Evolutionary conservation across 2,329 filamentous ascomycete genomes (phyloP), one percentile per base, ranked within the genome.

Genomic region (Tothia fuscella): DNA sequence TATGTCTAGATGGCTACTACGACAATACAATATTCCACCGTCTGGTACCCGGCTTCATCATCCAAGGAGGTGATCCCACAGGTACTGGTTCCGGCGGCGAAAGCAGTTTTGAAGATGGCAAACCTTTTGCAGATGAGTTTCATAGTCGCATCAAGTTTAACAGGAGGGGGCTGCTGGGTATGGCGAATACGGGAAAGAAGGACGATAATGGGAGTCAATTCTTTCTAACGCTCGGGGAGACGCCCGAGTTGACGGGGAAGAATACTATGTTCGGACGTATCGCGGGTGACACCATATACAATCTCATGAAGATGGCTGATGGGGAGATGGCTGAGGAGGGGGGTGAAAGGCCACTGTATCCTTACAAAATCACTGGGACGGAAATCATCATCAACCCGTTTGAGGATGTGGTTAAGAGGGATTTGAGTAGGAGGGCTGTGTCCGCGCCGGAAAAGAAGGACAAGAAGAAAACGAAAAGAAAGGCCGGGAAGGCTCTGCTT

Each of bases 181-280:
- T 96, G 87, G 91, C 91, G 21, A 96, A 96, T 60, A 81, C 83
- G 47, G 80, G 87, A 34, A 66, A 65, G 39, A 66, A 65, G 39
- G 71, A 88, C 53, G 83, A 83, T 42, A 96, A 96, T 64, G 84
- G 86, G 25, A 94, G 86, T 59, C 91, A 98, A 61, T 96, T 96
- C 69, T 98, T 98, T 66, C 80, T 98, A 47, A 96, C 91, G 0
- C 64, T 98, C 41, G 87, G 78, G 48, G 68, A 70, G 42, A 87
- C 88, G 19, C 79, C 86, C 20, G 87, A 96, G 66, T 60, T 98
- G 54, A 85, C 82, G 51, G 82, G 81, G 39, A 85, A 84, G 63
- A 95, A 95, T 60, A 96, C 91, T 1, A 66, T 96, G 59, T 96
- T 98, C 66, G 91, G 91, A 14, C 72, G 91, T 43, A 74, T 98